Conservation (phyloP, 1,284 basidiomycete species). For the Ustilago curta region DNA sequence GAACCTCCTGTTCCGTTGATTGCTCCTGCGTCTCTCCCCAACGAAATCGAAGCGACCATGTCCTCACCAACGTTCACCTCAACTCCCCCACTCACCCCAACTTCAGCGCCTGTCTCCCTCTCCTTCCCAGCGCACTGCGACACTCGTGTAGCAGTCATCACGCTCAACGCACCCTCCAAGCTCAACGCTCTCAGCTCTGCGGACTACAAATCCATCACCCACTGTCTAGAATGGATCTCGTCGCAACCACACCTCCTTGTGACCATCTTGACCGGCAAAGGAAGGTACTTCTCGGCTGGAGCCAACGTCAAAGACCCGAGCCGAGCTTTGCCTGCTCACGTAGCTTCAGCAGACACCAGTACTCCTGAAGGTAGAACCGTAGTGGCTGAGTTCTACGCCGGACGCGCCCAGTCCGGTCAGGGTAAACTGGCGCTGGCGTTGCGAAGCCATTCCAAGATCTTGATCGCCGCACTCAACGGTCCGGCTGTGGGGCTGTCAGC, state of each 20-base stretch:
- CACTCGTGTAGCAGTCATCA: slow-evolving; percentile 47
- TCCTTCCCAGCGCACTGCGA: slow-evolving; percentile 50
- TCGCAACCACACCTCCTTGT: slow-evolving; percentile 44
- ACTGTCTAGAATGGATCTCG: slow-evolving; percentile 49
- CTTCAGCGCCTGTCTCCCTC: slow-evolving; percentile 38
- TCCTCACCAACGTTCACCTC: slow-evolving; percentile 19
- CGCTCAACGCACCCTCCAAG: slow-evolving; percentile 37
- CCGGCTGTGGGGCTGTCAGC: slow-evolving; percentile 54
- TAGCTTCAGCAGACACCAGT: slow-evolving; percentile 16
- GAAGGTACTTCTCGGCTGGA: slow-evolving; percentile 56
- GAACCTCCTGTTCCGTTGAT: not conserved
- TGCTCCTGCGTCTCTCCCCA: not conserved
- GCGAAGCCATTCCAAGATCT: slow-evolving; percentile 40
- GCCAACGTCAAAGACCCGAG: slow-evolving; percentile 55
- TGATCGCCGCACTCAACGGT: slow-evolving; percentile 58
- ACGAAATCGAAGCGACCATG: slow-evolving; percentile 5
- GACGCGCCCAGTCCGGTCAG: slow-evolving; percentile 22
- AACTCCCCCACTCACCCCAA: slow-evolving; percentile 21
- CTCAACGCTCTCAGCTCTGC: slow-evolving; percentile 49
- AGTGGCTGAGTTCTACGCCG: slow-evolving; percentile 28
- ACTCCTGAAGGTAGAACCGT: slow-evolving; percentile 19
- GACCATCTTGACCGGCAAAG: slow-evolving; percentile 52
- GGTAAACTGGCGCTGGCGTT: slow-evolving; percentile 37
- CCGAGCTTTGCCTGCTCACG: slow-evolving; percentile 20
- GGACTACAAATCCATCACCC: slow-evolving; percentile 38